phyloP scores from a whole-genome alignment of 1,284 basidiomycete species.

The Sutorius eximius region DNA sequence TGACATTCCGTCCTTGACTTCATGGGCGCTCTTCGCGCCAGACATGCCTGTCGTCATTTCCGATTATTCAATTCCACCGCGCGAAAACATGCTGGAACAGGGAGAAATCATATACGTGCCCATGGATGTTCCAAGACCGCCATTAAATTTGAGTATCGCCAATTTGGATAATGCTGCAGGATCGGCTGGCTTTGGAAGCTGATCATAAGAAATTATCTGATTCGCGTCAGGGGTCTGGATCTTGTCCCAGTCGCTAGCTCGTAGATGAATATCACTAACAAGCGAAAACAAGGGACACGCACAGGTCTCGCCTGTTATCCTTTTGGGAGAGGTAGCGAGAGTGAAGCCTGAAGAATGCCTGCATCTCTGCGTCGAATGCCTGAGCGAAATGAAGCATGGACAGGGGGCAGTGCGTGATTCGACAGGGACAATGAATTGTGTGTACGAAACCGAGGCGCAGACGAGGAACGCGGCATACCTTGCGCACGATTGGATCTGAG shows the following conservation, averaged over 20 bases:
- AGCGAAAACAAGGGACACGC: conserved; percentile 36
- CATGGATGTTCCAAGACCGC: conserved; percentile 96
- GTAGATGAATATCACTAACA: conserved; percentile 13
- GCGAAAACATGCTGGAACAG: background rate
- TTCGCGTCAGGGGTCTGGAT: conserved; percentile 90
- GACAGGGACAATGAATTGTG: conserved; percentile 32
- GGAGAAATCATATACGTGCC: conserved; percentile 44
- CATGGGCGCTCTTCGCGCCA: conserved; percentile 84
- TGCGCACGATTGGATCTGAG: conserved; percentile 77
- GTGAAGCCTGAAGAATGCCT: conserved; percentile 96
- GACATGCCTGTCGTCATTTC: conserved; percentile 63
- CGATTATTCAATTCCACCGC: conserved; percentile 5
- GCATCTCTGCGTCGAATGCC: conserved; percentile 97
- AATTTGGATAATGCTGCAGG: conserved; percentile 83
- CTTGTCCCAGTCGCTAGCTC: conserved; percentile 86
- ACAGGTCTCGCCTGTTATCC: conserved; percentile 91
- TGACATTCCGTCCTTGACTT: conserved; percentile 95
- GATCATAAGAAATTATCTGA: conserved; percentile 85
- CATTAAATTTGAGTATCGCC: conserved; percentile 97
- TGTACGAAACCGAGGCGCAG: conserved; percentile 7
- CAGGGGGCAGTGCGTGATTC: conserved; percentile 5
- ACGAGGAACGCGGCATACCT: conserved; percentile 50
- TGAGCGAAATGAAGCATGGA: conserved; percentile 4
- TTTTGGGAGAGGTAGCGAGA: conserved; percentile 93
- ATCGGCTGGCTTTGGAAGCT: conserved; percentile 64